These are phyloP conservation scores for Colletotrichum phormii DNA, from an alignment of 2,329 filamentous ascomycete genomes.

Conservation along the genomic window DNA sequence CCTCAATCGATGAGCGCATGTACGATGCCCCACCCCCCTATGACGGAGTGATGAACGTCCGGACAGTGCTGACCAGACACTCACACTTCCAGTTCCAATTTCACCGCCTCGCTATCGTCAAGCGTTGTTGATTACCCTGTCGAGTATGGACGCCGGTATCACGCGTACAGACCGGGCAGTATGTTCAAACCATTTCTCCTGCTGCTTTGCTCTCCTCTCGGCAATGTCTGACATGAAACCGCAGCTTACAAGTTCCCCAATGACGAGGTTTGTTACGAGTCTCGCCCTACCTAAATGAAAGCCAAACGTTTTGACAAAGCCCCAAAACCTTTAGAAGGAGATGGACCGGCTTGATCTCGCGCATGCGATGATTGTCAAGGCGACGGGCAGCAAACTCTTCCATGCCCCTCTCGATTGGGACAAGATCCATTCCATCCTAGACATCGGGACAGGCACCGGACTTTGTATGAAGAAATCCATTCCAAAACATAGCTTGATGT, in stretches of 20 bases:
- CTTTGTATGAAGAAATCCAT: neutral
- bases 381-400: neutral
- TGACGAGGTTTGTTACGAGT: neutral
- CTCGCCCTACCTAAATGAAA: neutral
- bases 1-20: neutral
- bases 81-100: neutral
- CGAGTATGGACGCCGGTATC: neutral
- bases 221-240: neutral
- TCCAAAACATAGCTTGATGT: neutral
- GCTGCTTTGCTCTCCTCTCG: neutral
- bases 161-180: neutral
- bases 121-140: neutral
- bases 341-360: constrained; percentile 6
- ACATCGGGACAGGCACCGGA: neutral
- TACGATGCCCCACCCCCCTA: neutral
- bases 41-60: neutral
- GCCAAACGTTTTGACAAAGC: neutral
- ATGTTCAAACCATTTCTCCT: neutral
- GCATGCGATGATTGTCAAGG: constrained; percentile 6
- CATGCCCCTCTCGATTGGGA: neutral
- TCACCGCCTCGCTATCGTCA: neutral
- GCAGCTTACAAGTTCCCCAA: neutral
- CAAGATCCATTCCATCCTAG: constrained; percentile 48
- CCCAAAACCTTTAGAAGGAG: neutral
- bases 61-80: neutral